Conservation (phyloP, 352 stramenopile species). For the Globisporangium acanthophoron region DNA sequence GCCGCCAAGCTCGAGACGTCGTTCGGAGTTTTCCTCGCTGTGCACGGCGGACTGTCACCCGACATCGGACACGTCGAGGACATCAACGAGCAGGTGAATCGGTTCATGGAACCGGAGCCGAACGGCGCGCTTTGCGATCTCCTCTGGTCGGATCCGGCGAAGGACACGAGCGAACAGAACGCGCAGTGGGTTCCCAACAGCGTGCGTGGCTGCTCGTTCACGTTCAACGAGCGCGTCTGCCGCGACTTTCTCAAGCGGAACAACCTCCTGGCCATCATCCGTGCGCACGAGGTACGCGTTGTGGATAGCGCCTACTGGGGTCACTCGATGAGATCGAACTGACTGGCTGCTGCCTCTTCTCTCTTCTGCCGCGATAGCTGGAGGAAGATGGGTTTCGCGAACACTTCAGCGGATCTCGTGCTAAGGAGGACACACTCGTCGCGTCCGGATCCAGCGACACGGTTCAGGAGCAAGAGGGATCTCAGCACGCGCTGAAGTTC, state of each 20-base stretch:
- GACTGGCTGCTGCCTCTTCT: not conserved
- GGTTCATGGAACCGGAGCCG: constrained; percentile 74
- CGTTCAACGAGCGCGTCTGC: constrained; percentile 66
- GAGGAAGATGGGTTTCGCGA: constrained; percentile 75
- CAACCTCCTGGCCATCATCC: constrained; percentile 62
- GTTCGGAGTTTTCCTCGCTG: constrained; percentile 55
- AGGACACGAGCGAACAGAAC: constrained; percentile 40
- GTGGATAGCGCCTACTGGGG: not conserved
- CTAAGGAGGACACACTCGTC: not conserved
- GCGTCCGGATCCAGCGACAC: not conserved
- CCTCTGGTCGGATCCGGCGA: constrained; percentile 99
- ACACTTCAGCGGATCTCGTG: constrained; percentile 35
- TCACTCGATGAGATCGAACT: not conserved
- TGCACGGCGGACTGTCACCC: constrained; percentile 73
- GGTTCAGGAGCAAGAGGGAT: constrained; percentile 1
- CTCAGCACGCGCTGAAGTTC: constrained; percentile 19
- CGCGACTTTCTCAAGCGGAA: constrained; percentile 65
- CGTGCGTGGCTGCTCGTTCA: constrained; percentile 74
- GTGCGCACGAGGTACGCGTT: constrained; percentile 55
- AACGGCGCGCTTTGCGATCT: constrained; percentile 97
- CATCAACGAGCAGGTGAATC: constrained; percentile 68
- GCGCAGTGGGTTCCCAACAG: constrained; percentile 54
- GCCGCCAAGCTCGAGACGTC: constrained; percentile 55
- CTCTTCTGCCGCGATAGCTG: constrained; percentile 16
- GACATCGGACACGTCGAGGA: constrained; percentile 66